Evolutionary conservation across 352 stramenopile genomes (phyloP), one percentile per base, ranked within the genome.

Genomic region (Pythium insidiosum): DNA sequence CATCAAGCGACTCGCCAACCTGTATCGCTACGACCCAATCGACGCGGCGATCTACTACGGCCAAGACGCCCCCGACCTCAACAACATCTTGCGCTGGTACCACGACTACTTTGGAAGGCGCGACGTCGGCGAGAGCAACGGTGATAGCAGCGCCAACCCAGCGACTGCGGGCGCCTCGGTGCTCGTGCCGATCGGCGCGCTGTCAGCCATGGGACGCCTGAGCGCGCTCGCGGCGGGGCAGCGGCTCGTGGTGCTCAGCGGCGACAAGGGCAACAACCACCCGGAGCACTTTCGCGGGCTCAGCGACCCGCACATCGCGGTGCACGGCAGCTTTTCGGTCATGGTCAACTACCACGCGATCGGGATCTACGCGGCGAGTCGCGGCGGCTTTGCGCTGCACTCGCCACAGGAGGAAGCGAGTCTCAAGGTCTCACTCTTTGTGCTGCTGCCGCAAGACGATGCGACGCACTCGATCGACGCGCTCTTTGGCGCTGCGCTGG

Each of bases 291-390:
- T 98, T 50, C 56, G 72, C 18, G 87, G 85, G 5, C 53, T 96
- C 15, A 81, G 68, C 40, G 93, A 98, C 59, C 92, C 94, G 13
- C 91, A 98, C 56, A 97, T 98, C 26, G 93, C 94, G 0, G 78
- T 98, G 18, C 94, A 98, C 53, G 94, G 94, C 9, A 96, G 80
- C 26, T 97, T 98, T 55, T 97, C 83, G 2, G 77, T 98, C 40
- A 98, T 94, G 81, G 83, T 98, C 19, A 98, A 98, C 54, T 98
- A 97, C 59, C 90, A 97, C 55, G 87, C 88, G 4, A 94, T 97
- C 47, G 88, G 89, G 10, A 61, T 94, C 18, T 91, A 95, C 61
- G 89, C 95, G 47, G 92, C 86, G 18, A 94, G 76, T 54, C 73
- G 84, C 23, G 84, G 84, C 4, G 90, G 90, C 16, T 97, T 97